Base-by-base conservation (phyloP, 1,139 yeast species). In the Magnusiomyces sp. region DNA sequence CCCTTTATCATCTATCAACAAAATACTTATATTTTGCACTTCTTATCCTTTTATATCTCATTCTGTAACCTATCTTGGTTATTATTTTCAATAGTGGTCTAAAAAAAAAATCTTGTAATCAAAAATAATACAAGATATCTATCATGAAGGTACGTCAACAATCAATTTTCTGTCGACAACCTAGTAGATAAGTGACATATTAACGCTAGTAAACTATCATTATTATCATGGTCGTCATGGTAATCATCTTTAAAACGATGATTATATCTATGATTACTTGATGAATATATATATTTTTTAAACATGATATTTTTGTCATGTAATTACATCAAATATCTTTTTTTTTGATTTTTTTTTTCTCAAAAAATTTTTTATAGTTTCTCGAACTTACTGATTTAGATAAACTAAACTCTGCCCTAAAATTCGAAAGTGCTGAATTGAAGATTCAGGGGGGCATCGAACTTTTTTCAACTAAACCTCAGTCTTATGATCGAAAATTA, bases 401-500 rank as follows among this genome's bases (percentile, higher is more conserved):
- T 65, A 75, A 84, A 59, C 86, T 92, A 41, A 89, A 89, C 63
- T 92, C 90, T 60, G 85, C 86, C 51, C 79, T 92, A 52, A 83
- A 83, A 59, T 90, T 90, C 65, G 92, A 87, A 58, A 83, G 95
- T 3, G 80, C 81, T 11, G 98, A 94, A 61, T 81, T 90, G 64
- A 87, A 83, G 60, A 77, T 92, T 33, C 79, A 80, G 50, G 97
- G 97, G n/a, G 92, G 95, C 20, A 83, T 96, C 63, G 99, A 92
- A 62, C 73, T 92, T 45, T 92, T 88, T 64, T 87, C 97, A 1
- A 92, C 98, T 1, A 92, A 92, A 63, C 90, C 96, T 1, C 88
- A 90, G 38, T 88, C 92, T 1, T 76, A 92, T 1, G 99, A 92
- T 66, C 76, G 89, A 59, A 90, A 90, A 66, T 74, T 92, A 36